A percentile compares a stretch with the other conserved stretches of the same genome.
These are phyloP conservation scores for Thalassiosira exigua DNA, from an alignment of 352 stramenopile species.

Conservation along the genomic window DNA sequence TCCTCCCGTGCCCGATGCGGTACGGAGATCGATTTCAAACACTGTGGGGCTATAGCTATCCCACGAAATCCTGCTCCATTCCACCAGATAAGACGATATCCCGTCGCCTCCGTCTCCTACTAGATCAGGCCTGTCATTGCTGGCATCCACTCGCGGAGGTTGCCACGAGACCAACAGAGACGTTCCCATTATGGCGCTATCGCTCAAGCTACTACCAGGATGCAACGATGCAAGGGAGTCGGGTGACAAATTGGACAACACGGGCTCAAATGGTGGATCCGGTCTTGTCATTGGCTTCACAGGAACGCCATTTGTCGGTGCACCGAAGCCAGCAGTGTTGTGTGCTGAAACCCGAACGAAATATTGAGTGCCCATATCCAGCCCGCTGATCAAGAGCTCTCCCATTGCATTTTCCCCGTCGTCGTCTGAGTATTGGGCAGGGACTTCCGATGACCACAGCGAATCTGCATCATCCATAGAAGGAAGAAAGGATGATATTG, in stretches of 20 bases:
- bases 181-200: slow-evolving; percentile 75
- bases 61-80: slow-evolving; percentile 91
- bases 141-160: slow-evolving; percentile 69
- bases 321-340: slow-evolving; percentile 92
- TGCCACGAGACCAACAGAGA: slow-evolving; percentile 89
- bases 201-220: slow-evolving; percentile 20
- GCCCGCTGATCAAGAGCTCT: slow-evolving; percentile 78
- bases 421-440: slow-evolving; percentile 72
- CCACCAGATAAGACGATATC: slow-evolving; percentile 91
- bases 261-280: slow-evolving; percentile 88
- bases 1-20: slow-evolving; percentile 26
- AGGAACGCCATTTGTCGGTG: slow-evolving; percentile 81
- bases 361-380: slow-evolving; percentile 89
- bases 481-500: slow-evolving; percentile 38
- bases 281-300: slow-evolving; percentile 88
- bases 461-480: slow-evolving; percentile 18
- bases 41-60: slow-evolving; percentile 53
- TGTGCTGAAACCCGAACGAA: slow-evolving; percentile 91
- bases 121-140: slow-evolving; percentile 75
- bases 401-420: slow-evolving; percentile 66
- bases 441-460: slow-evolving; percentile 61
- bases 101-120: slow-evolving; percentile 88
- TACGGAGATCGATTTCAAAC: slow-evolving; percentile 53
- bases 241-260: slow-evolving; percentile 54
- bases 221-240: slow-evolving; percentile 36